Percentiles rank a stretch among this genome's conserved stretches.
phyloP scores from a whole-genome alignment of 495 filamentous ascomycete species.

The Aspergillus coremiiformis region DNA sequence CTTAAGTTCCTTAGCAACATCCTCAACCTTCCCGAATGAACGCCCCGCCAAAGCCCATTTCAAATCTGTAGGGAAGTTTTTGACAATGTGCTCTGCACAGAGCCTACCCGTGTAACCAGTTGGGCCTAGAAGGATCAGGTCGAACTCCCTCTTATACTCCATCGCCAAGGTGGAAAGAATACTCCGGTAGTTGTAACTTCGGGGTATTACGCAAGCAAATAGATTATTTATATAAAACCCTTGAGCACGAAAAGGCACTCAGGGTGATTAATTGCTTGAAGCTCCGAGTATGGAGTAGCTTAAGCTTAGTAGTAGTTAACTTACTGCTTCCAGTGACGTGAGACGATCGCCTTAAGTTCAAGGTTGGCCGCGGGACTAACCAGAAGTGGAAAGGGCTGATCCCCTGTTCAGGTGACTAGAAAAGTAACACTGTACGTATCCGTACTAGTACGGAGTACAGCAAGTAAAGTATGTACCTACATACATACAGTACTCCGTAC shows the following conservation, averaged over 20 bases:
- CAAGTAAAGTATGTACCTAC: too few relatives aligned
- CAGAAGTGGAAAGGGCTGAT: background rate
- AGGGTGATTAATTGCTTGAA: background rate
- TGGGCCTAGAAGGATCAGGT: conserved; percentile 76
- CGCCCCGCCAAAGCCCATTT: conserved; percentile 90
- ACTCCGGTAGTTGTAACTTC: conserved; percentile 5
- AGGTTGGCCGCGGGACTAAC: background rate
- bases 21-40: conserved; percentile 62
- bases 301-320: background rate
- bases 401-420: background rate
- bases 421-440: too few relatives aligned
- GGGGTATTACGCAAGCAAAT: background rate
- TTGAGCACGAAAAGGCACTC: background rate
- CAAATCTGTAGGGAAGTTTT: conserved; percentile 64
- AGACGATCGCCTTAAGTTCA: background rate
- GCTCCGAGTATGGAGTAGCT: background rate
- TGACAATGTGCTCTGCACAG: conserved; percentile 69
- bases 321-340: background rate
- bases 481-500: too few relatives aligned
- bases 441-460: too few relatives aligned
- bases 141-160: conserved; percentile 56
- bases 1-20: conserved; percentile 57
- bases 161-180: conserved; percentile 15
- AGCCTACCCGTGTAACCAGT: conserved; percentile 81
- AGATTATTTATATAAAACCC: background rate